phyloP scores from a whole-genome alignment of 352 stramenopile genomes.

The Plasmopara muralis region DNA sequence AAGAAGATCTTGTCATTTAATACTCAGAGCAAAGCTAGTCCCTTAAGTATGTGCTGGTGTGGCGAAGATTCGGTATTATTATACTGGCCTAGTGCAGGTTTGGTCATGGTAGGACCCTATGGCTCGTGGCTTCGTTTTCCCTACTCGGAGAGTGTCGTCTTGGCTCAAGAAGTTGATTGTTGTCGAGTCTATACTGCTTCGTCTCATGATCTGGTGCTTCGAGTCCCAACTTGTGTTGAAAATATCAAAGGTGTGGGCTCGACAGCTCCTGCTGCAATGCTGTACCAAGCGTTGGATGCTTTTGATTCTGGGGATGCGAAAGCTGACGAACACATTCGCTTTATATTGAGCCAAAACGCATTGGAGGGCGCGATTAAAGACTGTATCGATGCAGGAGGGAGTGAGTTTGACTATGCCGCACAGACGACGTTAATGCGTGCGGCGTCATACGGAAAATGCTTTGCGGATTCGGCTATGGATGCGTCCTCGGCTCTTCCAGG shows the following conservation, averaged over 20 bases:
- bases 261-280: conserved; percentile 81
- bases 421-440: conserved; percentile 80
- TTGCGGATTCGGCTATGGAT: conserved; percentile 67
- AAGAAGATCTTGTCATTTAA: conserved; percentile 90
- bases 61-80: conserved; percentile 87
- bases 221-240: conserved; percentile 77
- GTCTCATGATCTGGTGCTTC: conserved; percentile 79
- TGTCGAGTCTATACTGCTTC: conserved; percentile 67
- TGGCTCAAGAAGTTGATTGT: conserved; percentile 67
- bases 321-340: conserved; percentile 86
- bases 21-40: conserved; percentile 75
- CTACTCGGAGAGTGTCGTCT: conserved; percentile 66
- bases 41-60: conserved; percentile 80
- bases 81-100: conserved; percentile 75
- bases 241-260: conserved; percentile 84
- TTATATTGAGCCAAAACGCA: conserved; percentile 73
- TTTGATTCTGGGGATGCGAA: conserved; percentile 86
- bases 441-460: conserved; percentile 86
- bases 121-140: conserved; percentile 82
- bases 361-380: conserved; percentile 83
- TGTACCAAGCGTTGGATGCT: conserved; percentile 86
- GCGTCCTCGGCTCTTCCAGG: conserved; percentile 21
- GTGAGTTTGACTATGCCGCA: conserved; percentile 77
- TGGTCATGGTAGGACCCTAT: conserved; percentile 84
- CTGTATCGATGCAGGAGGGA: conserved; percentile 80